Base-by-base conservation (phyloP, 495 filamentous ascomycete genomes). In the Penicillium subrubescens region DNA sequence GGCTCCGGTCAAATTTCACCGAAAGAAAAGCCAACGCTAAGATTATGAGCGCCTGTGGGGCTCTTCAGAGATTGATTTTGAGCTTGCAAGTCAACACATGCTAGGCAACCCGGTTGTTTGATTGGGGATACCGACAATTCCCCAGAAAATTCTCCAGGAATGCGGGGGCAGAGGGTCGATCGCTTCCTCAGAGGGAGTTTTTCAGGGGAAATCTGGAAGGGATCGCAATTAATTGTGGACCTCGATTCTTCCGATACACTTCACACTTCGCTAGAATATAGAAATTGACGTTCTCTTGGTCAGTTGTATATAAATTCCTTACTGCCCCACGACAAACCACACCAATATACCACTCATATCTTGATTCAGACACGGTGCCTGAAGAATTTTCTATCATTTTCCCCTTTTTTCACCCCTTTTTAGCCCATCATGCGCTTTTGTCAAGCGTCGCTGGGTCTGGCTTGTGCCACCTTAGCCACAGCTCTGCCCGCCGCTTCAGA, bases 371-470 rank as follows among this genome's bases (percentile, higher is more conserved):
- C 17, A n/a, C 41, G 11, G 21, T 12, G 21, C 11, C 21, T 25
- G 44, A 48, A 48, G 44, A 27, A 27, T 25, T 1, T 23, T 48
- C 21, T 23, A n/a, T 5, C 19, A 8, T 14, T 5, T 23, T 12
- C 7, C 19, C 44, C 8, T 7, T 23, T 11, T 1, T 15, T 44
- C 21, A 12, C 23, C 21, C 14, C 3, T 12, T 12, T 25, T 48
- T 12, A 12, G 8, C 44, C 44, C 17, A 44, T 58, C 12, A 65
- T 66, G 63, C 63, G 34, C 17, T 27, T 61, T 46, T 12, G 2
- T 19, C 50, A 61, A 17, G 44, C 15, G 12, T 31, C 43, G 17
- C 44, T 10, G 31, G 37, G 27, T 7, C 29, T 51, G 35, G 34
- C 39, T 27, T 57, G 58, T 25, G 31, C 21, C 17, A 33, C 39